Evolutionary conservation across 768 basidiomycete species (phyloP), one percentile per base, ranked within the genome.

Genomic region (Lactarius quietus): DNA sequence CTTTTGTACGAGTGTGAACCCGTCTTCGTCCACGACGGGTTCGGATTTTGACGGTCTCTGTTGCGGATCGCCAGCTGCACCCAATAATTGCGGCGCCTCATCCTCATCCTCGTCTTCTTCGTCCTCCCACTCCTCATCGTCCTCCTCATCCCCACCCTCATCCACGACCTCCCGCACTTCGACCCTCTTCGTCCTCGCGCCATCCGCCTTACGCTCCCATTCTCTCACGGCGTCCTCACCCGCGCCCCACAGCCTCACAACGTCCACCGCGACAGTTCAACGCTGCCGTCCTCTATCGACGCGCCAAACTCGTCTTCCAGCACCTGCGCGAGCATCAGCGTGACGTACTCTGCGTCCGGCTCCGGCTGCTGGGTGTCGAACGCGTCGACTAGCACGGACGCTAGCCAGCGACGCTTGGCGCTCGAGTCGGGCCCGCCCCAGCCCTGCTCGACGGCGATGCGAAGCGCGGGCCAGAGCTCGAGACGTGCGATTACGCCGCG

Each of bases 231-330:
- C 69, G 23, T 80, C 81, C 61, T 79, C 78, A 61, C 78, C 80
- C 29, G 82, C 83, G 35, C 80, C 81, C 87, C 92, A 95, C 31
- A 94, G 75, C 43, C 71, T 75, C 35, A 92, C 81, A 36, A 95
- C 78, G 71, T 95, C 92, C 68, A 73, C 77, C 14, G 93, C 89
- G 51, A 98, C 86, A 3, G 74, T 77, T 86, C 86, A 1, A 88
- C 86, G 61, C 92, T 94, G 23, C 84, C 92, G 71, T 98, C 96
- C 69, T 97, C 94, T 28, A 98, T 77, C 14, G 82, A 77, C 17
- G 86, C 83, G 26, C 94, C 93, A 71, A 93, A 98, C 72, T 97
- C 95, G 70, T 97, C 93, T 9, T 80, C 79, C 82, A 97, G 86
- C 55, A 92, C 84, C 72, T 96, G 93, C 15, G 90, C 79, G 17